Evolutionary conservation across 306 rosid species (phyloP).

Genomic region (Corylus avellana): DNA sequence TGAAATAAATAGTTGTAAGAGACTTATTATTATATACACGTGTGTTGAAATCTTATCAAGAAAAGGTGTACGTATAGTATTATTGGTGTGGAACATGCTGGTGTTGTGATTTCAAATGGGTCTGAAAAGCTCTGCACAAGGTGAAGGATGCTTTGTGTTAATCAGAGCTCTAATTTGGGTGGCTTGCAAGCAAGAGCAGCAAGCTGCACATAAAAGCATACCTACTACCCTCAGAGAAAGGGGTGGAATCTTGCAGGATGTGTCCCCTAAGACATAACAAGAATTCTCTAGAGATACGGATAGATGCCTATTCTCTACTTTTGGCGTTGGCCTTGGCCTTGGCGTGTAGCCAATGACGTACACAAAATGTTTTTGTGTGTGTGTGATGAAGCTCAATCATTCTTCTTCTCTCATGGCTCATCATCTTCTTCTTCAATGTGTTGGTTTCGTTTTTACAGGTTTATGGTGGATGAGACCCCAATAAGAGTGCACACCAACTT

Average conservation of each 20-base stretch:
- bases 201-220: slow-evolving; percentile 15
- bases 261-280: slow-evolving; percentile 6
- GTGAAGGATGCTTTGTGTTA: slow-evolving; percentile 9
- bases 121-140: slow-evolving; percentile 20
- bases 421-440: no score
- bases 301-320: slow-evolving; percentile 14
- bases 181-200: background rate
- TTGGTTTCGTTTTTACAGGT: slow-evolving; percentile 40
- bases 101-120: background rate
- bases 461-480: slow-evolving; percentile 79
- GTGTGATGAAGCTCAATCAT: background rate
- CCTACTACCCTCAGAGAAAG: slow-evolving; percentile 12
- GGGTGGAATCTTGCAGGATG: slow-evolving; percentile 44
- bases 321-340: slow-evolving; percentile 4
- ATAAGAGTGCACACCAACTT: slow-evolving; percentile 77
- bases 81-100: background rate
- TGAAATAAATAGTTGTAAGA: no score
- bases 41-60: no score
- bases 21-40: no score
- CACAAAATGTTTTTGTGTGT: background rate
- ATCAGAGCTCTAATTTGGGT: slow-evolving; percentile 21
- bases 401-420: background rate
- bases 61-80: background rate
- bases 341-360: slow-evolving; percentile 13
- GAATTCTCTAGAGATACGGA: slow-evolving; percentile 5